A percentile compares a stretch with the other conserved stretches of the same genome.
phyloP scores from a whole-genome alignment of 352 stramenopile genomes.

The Albugo candida region DNA sequence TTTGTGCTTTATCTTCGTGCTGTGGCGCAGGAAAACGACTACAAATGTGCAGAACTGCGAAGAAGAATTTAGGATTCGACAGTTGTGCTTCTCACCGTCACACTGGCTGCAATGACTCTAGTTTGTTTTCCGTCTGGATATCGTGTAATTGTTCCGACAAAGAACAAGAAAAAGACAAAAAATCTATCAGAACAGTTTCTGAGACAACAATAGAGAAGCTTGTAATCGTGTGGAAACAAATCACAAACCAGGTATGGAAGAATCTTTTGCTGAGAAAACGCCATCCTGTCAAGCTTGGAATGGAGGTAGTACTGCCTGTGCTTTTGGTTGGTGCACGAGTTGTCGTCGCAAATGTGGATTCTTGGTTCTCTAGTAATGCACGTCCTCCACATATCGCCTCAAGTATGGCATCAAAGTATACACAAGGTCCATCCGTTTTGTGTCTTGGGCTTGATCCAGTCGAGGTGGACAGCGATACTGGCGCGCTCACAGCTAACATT shows the following conservation, averaged over 20 bases:
- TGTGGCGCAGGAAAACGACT: conserved; percentile 8
- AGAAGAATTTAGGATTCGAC: neutral
- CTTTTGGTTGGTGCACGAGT: conserved; percentile 25
- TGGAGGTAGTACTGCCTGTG: conserved; percentile 39
- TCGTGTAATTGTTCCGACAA: neutral
- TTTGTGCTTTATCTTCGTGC: conserved; percentile 10
- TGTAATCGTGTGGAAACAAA: conserved; percentile 21
- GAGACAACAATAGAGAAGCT: neutral
- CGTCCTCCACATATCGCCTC: neutral
- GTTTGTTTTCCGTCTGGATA: no score
- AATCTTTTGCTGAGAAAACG: conserved; percentile 30
- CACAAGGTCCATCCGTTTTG: neutral
- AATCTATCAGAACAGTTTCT: neutral
- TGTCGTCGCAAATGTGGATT: conserved; percentile 39
- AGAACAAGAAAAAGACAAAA: neutral
- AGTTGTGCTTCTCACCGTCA: no score
- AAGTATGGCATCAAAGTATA: no score
- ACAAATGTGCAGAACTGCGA: neutral
- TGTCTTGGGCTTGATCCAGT: neutral
- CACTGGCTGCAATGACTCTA: no score
- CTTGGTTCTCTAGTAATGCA: neutral
- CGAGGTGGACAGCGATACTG: conserved; percentile 10
- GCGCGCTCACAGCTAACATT: conserved; percentile 25
- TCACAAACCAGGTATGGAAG: conserved; percentile 54
- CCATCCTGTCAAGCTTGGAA: conserved; percentile 23